Evolutionary conservation across 169 alveolate genomes (phyloP).

Genomic region (Plasmodium blacklocki): DNA sequence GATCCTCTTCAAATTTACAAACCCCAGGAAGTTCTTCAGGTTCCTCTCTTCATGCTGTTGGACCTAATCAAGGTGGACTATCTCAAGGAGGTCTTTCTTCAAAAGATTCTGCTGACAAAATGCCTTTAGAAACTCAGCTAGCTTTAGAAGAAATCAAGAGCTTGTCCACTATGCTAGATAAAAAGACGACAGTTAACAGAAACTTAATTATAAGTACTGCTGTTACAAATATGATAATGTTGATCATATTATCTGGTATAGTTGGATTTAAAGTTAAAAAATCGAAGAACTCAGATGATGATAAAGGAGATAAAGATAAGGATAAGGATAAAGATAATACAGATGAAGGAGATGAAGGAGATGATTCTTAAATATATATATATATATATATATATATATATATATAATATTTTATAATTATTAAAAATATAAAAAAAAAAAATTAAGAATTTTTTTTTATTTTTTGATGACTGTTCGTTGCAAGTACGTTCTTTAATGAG

Average conservation of each 20-base stretch:
- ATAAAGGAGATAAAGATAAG: not conserved
- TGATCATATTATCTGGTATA: constrained; percentile 24
- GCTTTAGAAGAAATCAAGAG: constrained; percentile 33
- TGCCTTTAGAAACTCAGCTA: constrained; percentile 12
- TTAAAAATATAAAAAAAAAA: too few species aligned
- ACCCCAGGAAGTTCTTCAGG: not conserved
- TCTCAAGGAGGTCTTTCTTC: not conserved
- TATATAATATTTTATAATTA: not conserved
- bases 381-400: not conserved
- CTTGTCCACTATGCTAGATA: constrained; percentile 4
- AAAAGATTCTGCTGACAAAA: constrained; percentile 15
- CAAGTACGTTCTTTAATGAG: too few species aligned
- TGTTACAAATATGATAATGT: constrained; percentile 13
- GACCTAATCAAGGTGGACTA: too few species aligned
- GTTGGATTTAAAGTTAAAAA: constrained; percentile 23
- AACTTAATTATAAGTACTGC: constrained; percentile 23
- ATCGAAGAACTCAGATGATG: not conserved
- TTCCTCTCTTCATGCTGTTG: not conserved
- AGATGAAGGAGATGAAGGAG: not conserved
- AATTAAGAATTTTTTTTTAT: too few species aligned
- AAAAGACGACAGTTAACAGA: constrained; percentile 25
- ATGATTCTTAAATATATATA: not conserved
- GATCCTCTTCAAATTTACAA: not conserved
- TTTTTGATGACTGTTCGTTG: too few species aligned
- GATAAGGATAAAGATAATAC: not conserved